Evolutionary conservation across 2,329 filamentous ascomycete species (phyloP).

Genomic region (Domatiomyces catenatus): DNA sequence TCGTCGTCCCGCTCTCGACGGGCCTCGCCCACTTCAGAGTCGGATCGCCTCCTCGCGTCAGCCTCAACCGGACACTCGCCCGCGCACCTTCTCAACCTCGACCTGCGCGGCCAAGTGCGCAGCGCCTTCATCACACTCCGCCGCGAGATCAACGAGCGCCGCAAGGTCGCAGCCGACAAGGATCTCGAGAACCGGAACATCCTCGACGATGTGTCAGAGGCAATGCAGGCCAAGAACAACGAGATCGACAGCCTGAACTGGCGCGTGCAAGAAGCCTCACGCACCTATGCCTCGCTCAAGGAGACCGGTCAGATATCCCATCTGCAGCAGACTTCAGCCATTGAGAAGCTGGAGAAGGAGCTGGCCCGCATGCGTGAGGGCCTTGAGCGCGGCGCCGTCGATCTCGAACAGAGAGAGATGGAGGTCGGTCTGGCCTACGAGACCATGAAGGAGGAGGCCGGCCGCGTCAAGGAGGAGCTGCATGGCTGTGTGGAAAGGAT

Average conservation of each 20-base stretch:
- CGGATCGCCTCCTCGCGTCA: slow-evolving; percentile 69
- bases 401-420: slow-evolving; percentile 48
- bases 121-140: slow-evolving; percentile 60
- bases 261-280: slow-evolving; percentile 70
- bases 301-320: slow-evolving; percentile 79
- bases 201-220: slow-evolving; percentile 87
- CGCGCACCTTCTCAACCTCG: slow-evolving; percentile 72
- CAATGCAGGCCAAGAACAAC: slow-evolving; percentile 84
- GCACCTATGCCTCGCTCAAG: slow-evolving; percentile 74
- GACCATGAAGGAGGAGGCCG: slow-evolving; percentile 16
- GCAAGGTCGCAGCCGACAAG: slow-evolving; percentile 65
- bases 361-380: slow-evolving; percentile 38
- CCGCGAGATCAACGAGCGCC: slow-evolving; percentile 83
- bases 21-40: slow-evolving; percentile 31
- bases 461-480: slow-evolving; percentile 67
- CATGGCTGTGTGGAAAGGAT: slow-evolving; percentile 93
- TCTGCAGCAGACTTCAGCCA: slow-evolving; percentile 76
- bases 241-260: slow-evolving; percentile 89
- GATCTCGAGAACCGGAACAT: slow-evolving; percentile 93
- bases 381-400: slow-evolving; percentile 21
- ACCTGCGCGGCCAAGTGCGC: slow-evolving; percentile 71
- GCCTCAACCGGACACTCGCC: slow-evolving; percentile 62
- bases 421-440: slow-evolving; percentile 17
- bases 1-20: slow-evolving; percentile 7
- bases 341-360: slow-evolving; percentile 98